Evolutionary conservation across 192 early-diverging fungal genomes (phyloP), one percentile per base, ranked within the genome.

Genomic region (Hyaloraphidium curvatum): DNA sequence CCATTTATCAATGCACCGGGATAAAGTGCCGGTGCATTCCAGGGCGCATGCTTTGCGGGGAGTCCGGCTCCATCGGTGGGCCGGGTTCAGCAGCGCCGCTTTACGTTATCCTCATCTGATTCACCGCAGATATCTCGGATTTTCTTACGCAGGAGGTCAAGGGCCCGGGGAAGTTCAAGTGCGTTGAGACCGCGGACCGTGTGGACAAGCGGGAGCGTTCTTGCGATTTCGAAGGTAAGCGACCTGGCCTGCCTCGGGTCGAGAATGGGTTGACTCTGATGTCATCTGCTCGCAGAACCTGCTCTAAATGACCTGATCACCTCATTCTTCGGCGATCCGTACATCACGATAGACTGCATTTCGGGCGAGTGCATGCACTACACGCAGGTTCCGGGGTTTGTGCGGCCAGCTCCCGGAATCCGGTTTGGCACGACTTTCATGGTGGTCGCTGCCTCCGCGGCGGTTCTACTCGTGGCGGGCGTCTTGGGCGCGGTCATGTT

Each of bases 341-440:
- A 79, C 14, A 89, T 94, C 58, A 77, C 75, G 26, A 70, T 94
- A 60, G 53, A 63, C 17, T 94, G 90, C 55, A 59, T 65, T 40
- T 78, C 80, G 30, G 87, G 90, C 25, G 86, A 90, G 64, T 94
- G 90, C 58, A 55, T 91, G 40, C 86, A 90, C 62, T 82, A 83
- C 54, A 82, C 78, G 25, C 76, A 86, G 62, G 70, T 90, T n/a
- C 90, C 90, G 2, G 82, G 78, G 17, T 87, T 82, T 57, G 59
- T 60, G 28, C 64, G 55, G 27, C 72, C 72, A 17, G 51, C 56
- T 30, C 0, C 61, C 69, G 0, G 54, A 67, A n/a, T n/a, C n/a
- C 2, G 43, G 72, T 1, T 69, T 76, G 1, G 64, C 63, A 1
- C 61, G 56, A 13, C 16, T 65, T 21, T 68, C 50, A 66, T 75